Base-by-base conservation (phyloP, 306 rosid species). In the Hylodesmum podocarpum region DNA sequence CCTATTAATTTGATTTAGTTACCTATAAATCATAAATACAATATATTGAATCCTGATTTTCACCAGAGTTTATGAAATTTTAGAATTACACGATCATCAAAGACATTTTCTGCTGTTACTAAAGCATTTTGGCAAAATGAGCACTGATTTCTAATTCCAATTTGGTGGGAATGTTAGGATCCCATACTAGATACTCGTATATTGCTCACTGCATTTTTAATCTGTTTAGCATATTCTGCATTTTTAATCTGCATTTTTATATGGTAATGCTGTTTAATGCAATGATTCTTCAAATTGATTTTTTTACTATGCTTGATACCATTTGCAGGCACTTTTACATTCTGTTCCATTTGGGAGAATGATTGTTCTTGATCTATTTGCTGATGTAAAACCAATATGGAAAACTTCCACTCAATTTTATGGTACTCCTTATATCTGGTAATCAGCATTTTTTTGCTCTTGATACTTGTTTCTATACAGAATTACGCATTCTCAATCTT, bases 281-380 rank as follows among this genome's bases (percentile, higher is more conserved):
- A 27, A 50, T n/a, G 28, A 39, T 28, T 65, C n/a, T 33, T 73
- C 24, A 11, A 12, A 57, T 61, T 31, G 21, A 37, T 43, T 53
- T 34, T 54, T 22, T 39, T 57, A 77, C 24, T 39, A 41, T 58
- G 72, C 15, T 3, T 78, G 62, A 51, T 71, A 70, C 72, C 69
- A 54, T 81, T 29, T 85, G 86, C 89, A 94, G 97, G 97, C 98
- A 57, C 97, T 94, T 84, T 83, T 94, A 66, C 97, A 92, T 64
- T 92, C 98, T 24, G 95, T 94, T 64, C 95, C 98, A 47, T 76
- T 66, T 77, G 97, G 98, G 76, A 94, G 89, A 87, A 91, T 94
- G 97, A 89, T 94, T 75, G 97, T 94, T 79, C 96, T 94, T 78
- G 97, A 94, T 92, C 89, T 94, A 63, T 94, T 90, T 89, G 97